Evolutionary conservation across 2,329 filamentous ascomycete genomes (phyloP), one percentile per base, ranked within the genome.

Genomic region (Aspergillus jensenii): DNA sequence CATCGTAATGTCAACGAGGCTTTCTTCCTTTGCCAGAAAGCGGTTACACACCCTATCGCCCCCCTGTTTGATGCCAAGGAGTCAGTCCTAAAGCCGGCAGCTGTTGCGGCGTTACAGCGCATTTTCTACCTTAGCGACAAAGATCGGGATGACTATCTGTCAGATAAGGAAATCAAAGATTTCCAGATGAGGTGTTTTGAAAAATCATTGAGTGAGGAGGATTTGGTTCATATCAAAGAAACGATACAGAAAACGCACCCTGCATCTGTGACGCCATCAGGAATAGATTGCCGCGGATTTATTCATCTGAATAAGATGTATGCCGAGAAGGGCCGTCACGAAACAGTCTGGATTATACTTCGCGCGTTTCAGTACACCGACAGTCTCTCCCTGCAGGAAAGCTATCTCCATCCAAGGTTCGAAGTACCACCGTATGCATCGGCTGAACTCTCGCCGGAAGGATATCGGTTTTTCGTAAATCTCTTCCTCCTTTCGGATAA

Each of bases 11-110:
- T 97, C 72, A 96, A 96, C 73, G 93, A 93, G 74, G 91, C 93
- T 59, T 98, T 99, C 78, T 98, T 96, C 70, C 86, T 99, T 14
- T 99, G 95, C 74, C 95, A 99, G 75, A 98, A 98, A 72, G 95
- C 95, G 17, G 93, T 99, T 67, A 97, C 93, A 2, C 93, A 98
- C 74, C 95, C 95, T 0, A 96, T 99, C 65, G 93, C 95, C 1
- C 95, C 95, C 6, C 83, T 99, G 5, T 99, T 96, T 72, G 95
- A 99, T 75, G 93, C 96, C 59, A 99, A 98, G 76, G 95, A 99
- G 76, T 87, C 81, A 1, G 84, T 86, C 56, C 79, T 99, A 52
- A 99, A 99, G 77, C 93, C 93, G 0, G 90, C 90, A 0, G 95
- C 93, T 37, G 85, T 96, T 11, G 89, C 90, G 41, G 95, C 95